Evolutionary conservation across 345 rosid genomes (phyloP), one percentile per base, ranked within the genome.

Genomic region (Bruguiera gymnorhiza): DNA sequence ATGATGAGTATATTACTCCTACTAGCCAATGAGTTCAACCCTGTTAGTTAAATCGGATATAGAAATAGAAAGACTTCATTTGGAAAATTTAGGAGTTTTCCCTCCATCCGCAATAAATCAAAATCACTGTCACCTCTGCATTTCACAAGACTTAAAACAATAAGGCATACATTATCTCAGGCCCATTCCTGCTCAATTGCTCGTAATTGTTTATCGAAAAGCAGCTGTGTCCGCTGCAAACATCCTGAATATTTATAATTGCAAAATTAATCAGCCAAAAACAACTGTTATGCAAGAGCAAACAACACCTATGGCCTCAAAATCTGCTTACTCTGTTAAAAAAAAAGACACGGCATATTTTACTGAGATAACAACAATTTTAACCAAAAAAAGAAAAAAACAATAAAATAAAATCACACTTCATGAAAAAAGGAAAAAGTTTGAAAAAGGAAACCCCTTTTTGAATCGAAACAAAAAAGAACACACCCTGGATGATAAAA

Each of bases 201-300:
- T 78, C 34, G 77, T 70, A 70, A 82, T 89, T 86, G 37, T 79
- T 78, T 66, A 94, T 83, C 60, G 85, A 31, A 79, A 88, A 94
- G 81, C 96, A 94, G 78, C 85, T 83, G 46, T 60, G 66, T 52
- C 95, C 96, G 60, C 90, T 85, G 71, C 97, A 94, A 75, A 66
- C 84, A 76, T 91, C 97, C 97, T 91, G 89, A 60, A n/a, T 67
- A 65, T 52, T 63, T 34, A 62, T 26, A 77, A 71, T 43, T n/a
- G 60, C 50, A 43, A 72, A 68, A 73, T 77, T 57, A 39, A 65
- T 78, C 60, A 78, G 61, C 50, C 19, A 11, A 36, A 1, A 65
- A 15, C 31, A 21, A 55, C 21, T 46, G 60, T 32, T 67, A 70
- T 34, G 46, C 59, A 4, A 56, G 62, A 30, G 27, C 30, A 62